Base-by-base conservation (phyloP, 208 protist genomes). In the Acanthamoeba triangularis region DNA sequence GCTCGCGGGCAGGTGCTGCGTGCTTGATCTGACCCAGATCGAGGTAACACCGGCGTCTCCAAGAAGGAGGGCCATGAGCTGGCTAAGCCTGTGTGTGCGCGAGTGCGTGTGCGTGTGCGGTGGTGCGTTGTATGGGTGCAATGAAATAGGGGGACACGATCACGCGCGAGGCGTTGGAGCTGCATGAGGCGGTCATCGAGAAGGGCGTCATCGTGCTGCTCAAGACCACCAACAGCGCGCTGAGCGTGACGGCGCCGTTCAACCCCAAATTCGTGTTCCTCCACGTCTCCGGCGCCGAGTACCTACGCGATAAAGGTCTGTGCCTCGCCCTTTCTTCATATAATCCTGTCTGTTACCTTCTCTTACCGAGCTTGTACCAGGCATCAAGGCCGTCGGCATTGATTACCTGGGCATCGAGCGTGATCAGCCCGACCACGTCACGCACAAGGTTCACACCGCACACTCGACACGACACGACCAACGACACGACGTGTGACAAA, bases 401-500 rank as follows among this genome's bases (percentile, higher is more conserved):
- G 80, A 88, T 25, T 88, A 88, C 80, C 52, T 88, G 37, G 80
- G 80, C 80, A 88, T 88, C n/a, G 80, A 88, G 52, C 33, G 80
- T 25, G 52, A 63, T 35, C 80, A 88, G 30, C 49, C 41, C 5
- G 80, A 88, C 49, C 80, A 88, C n/a, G 80, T 25, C 80, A 63
- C 80, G 41, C 80, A 88, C 52, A 54, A 63, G 49, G 52, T 88
- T 8, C 20, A 61, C 11, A 13, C 54, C 54, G 7, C 16, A 61
- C 52, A 56, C 52, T 56, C 52, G 1, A 67, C 23, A 41, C 37
- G 37, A 41, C 37, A 41, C 37, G 3, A 67, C 23, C 1, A 1
- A 5, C 28, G 61, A 67, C 28, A 18, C 61, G 4, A 1, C 1
- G 37, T 41, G 14, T 56, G 52, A 7, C 16, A 1, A 18, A 56